Evolutionary conservation across 2,329 filamentous ascomycete species (phyloP).

Genomic region (Chaetomium sp.): DNA sequence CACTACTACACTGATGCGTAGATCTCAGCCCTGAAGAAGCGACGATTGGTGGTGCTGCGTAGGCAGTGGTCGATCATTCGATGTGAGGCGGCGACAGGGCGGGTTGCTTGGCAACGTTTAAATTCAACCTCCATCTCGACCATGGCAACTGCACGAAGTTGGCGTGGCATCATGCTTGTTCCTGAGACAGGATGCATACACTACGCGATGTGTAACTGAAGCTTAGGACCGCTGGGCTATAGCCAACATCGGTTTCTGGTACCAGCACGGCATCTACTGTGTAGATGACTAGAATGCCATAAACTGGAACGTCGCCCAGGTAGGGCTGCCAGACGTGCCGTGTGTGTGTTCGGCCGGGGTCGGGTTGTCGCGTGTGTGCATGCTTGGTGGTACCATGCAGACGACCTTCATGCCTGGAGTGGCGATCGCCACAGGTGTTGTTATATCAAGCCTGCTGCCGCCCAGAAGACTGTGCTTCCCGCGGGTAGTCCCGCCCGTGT

Average conservation of each 20-base stretch:
- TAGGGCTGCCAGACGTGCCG: conserved; percentile 11
- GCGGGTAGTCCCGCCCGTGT: background rate
- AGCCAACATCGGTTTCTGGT: background rate
- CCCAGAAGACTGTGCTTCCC: background rate
- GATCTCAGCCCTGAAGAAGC: conserved; percentile 1
- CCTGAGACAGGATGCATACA: background rate
- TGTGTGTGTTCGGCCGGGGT: background rate
- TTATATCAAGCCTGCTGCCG: background rate
- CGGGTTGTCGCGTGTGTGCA: conserved; percentile 1
- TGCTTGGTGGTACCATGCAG: background rate
- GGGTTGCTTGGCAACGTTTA: background rate
- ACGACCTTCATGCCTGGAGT: background rate
- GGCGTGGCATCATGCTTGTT: background rate
- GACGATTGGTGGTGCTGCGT: background rate
- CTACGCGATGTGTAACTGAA: background rate
- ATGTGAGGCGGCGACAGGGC: conserved; percentile 6
- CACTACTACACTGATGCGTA: background rate
- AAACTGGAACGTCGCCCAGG: background rate
- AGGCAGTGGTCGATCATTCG: background rate
- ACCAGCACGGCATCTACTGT: background rate
- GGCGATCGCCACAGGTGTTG: background rate
- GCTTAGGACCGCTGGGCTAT: background rate
- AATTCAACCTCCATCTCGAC: background rate
- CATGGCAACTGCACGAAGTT: background rate
- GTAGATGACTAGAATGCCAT: conserved; percentile 1